phyloP scores from a whole-genome alignment of 495 filamentous ascomycete species.

The Penicillium turbatum region DNA sequence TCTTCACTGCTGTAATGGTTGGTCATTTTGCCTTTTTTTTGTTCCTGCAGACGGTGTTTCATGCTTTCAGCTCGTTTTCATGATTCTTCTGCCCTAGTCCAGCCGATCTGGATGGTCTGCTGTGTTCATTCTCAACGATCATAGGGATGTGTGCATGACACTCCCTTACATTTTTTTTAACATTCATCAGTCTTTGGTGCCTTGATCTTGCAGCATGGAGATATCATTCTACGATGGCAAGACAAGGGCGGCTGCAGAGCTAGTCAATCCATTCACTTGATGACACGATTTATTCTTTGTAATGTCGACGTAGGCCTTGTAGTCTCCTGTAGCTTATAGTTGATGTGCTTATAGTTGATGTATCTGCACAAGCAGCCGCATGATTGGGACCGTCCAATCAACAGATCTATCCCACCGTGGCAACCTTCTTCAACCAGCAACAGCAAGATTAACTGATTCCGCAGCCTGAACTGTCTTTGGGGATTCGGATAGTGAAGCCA shows the following conservation, averaged over 20 bases:
- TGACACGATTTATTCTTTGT: conserved; percentile 4
- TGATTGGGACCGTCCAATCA: no score
- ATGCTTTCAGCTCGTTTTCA: conserved; percentile 1
- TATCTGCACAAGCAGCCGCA: not conserved
- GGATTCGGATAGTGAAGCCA: not conserved
- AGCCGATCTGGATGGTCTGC: not conserved
- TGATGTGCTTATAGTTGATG: not conserved
- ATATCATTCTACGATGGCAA: conserved; percentile 4
- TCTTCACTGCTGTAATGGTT: conserved; percentile 31
- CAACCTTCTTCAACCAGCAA: not conserved
- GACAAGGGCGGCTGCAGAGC: not conserved
- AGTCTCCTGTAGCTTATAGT: not conserved
- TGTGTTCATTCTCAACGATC: conserved; percentile 8
- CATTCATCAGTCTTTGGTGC: not conserved
- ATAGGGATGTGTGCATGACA: conserved; percentile 1
- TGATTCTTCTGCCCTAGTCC: not conserved
- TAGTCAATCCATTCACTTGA: conserved; percentile 25
- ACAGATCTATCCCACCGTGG: no score
- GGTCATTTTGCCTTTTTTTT: conserved; percentile 11
- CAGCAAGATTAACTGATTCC: not conserved
- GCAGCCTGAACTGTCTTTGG: not conserved
- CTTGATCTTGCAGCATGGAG: conserved; percentile 3
- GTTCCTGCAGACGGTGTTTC: conserved; percentile 9
- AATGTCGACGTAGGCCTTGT: not conserved
- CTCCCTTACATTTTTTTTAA: conserved; percentile 9